Base-by-base conservation (phyloP, 2,329 filamentous ascomycete species). In the Colletotrichum zoysiae region DNA sequence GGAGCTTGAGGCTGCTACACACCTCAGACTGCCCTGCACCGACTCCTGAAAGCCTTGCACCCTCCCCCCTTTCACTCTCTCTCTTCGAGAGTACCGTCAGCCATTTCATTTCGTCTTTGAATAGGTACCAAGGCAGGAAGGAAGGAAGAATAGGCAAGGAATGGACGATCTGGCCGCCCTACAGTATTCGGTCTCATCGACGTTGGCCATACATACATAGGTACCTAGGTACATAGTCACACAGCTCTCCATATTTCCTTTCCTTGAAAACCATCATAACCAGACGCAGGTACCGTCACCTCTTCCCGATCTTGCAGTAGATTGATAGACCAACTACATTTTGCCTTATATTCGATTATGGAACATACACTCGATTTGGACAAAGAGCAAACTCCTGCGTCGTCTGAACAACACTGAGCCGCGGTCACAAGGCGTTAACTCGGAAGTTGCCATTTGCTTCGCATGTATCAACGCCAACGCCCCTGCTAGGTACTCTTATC, bases 1-100 rank as follows among this genome's bases (percentile, higher is more conserved):
- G 48, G 62, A 57, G 40, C 67, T 56, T 48, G 65, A 62, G 65
- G 69, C 70, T 73, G 70, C 67, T 71, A 71, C 67, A 62, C 44
- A 66, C 56, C 62, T 63, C 70, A 61, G 51, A 73, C 67, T 63
- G 57, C 38, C 58, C 23, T 61, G 48, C 42, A 42, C 60, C 44
- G 33, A 50, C 65, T 69, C 65, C 51, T 44, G 48, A 35, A 51
- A 26, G 16, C 30, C 35, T 23, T 5, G 14, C 26, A 3, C n/a
- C 6, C 11, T 9, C 11, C 55, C 1, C 55, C 11, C 6, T 26
- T 3, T 26, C 40, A 14, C 38, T 42, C 20, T 57, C 38, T 42
- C 20, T 57, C 53, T 56, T 12, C 16, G 11, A 11, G 33, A 11
- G 20, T 35, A 40, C 14, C 35, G n/a, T 40, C n/a, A 14, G n/a